Base-by-base conservation (phyloP, 768 basidiomycete species). In the Stropharia rugosoannulata region DNA sequence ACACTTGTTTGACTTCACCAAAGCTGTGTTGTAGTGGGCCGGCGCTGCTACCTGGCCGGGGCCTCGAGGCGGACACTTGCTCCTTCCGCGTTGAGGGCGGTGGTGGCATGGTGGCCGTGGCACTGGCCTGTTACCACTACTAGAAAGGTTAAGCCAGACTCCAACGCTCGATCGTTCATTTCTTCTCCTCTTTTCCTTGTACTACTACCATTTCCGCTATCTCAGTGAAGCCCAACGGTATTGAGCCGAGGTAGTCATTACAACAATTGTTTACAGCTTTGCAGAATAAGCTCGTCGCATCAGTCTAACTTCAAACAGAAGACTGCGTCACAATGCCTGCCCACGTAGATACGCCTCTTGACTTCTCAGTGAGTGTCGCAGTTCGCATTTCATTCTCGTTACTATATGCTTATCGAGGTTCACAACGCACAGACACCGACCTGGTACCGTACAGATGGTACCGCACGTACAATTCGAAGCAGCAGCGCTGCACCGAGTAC, bases 401-500 rank as follows among this genome's bases (percentile, higher is more conserved):
- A 18, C 19, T 11, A 9, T 8, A 10, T 9, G 25, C 22, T 32
- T n/a, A 42, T 22, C n/a, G 12, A 15, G 18, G 27, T 25, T 2
- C 13, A 8, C 22, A 4, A 6, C 2, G 6, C 29, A 25, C 25
- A 51, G 39, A 11, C 41, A 15, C 50, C 25, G 9, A n/a, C 50
- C 5, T 51, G 50, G 50, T 51, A 42, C 41, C 50, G 15, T 25
- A 42, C 39, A 15, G 50, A 51, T 12, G 50, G 50, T 12, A 51
- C 50, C 5, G 50, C 50, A 41, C 50, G 40, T 25, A 51, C 39
- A 8, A 43, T 42, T 10, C 39, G 25, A 13, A 42, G 50, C 40
- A 46, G 45, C 27, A 29, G 22, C 22, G 45, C 50, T n/a, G 40
- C 50, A 8, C 16, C 15, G n/a, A 27, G 16, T 12, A 37, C 18